Base-by-base conservation (phyloP, 2,329 filamentous ascomycete genomes). In the Monosporascus sp. region DNA sequence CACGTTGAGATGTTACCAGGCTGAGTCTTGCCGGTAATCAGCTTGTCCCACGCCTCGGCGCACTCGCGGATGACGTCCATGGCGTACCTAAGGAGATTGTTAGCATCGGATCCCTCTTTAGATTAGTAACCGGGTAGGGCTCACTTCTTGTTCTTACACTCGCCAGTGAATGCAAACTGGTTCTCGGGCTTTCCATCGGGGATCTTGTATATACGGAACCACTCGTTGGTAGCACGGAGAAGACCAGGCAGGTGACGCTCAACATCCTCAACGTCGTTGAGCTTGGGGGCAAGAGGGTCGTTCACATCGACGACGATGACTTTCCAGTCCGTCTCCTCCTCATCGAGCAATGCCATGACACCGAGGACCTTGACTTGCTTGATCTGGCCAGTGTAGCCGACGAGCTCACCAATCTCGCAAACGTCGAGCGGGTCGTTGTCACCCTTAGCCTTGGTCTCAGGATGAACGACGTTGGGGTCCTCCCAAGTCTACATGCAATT, bases 161-260 rank as follows among this genome's bases (percentile, higher is more conserved):
- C 94, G 80, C 94, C 94, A 56, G 92, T 97, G 82, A 99, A 99
- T 69, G 94, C 94, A 72, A 99, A 99, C 81, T 97, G 94, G 86
- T 99, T 99, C 88, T 99, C 94, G 68, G 93, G 92, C 91, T 99
- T 99, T 82, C 94, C 94, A 72, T 99, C 94, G 72, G 94, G 94
- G 77, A 99, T 99, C 85, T 99, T 99, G 88, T 99, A 99, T 85
- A 99, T 99, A 76, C 94, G 91, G 91, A 99, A 99, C 94, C 94
- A 99, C 82, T 99, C 94, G 72, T 99, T 99, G 72, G 93, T 97
- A 71, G 94, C 94, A 65, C 94, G 89, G 73, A 99, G 84, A 56
- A 99, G 90, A 67, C 94, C 94, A 57, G 94, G 94, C 54, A 99
- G 87, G 80, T 97, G 94, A 71, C 93, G 88, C 85, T 99, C 94